These are phyloP conservation scores for Pichia cabralensis DNA, from an alignment of 805 yeast genomes.

Conservation along the genomic window DNA sequence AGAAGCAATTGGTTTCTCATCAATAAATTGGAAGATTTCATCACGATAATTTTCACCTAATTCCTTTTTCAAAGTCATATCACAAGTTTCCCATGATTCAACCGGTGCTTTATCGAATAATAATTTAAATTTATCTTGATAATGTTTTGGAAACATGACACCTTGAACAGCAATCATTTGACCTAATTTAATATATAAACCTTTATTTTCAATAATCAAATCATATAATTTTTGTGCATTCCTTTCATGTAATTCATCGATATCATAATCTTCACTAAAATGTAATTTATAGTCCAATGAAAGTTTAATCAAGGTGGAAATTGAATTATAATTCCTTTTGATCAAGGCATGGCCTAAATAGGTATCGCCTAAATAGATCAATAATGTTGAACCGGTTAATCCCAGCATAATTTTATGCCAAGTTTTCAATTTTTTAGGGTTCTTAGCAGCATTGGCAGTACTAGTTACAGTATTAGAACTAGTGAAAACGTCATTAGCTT, in stretches of 20 bases:
- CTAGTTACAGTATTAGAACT: background rate
- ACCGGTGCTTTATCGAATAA: conserved; percentile 63
- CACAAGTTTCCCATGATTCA: conserved; percentile 40
- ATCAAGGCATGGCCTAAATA: conserved; percentile 38
- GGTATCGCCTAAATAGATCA: conserved; percentile 22
- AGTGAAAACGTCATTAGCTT: too few species aligned
- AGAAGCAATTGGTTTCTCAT: conserved; percentile 56
- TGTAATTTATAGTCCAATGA: conserved; percentile 54
- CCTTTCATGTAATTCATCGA: conserved; percentile 49
- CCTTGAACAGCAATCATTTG: conserved; percentile 76
- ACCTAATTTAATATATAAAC: conserved; percentile 66
- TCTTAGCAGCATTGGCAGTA: background rate
- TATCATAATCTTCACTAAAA: conserved; percentile 34
- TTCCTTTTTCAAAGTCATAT: conserved; percentile 29
- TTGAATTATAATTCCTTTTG: conserved; percentile 42
- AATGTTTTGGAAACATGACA: conserved; percentile 53
- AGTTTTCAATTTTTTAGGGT: background rate
- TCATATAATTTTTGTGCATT: conserved; percentile 42
- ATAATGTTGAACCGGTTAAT: conserved; percentile 11
- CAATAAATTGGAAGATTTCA: conserved; percentile 33
- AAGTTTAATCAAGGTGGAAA: conserved; percentile 36
- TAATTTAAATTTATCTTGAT: conserved; percentile 43
- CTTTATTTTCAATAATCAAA: conserved; percentile 38
- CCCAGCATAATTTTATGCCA: conserved; percentile 5
- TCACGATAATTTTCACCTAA: conserved; percentile 34